Base-by-base conservation (phyloP, 352 stramenopile species). In the Phytophthora foliorum region DNA sequence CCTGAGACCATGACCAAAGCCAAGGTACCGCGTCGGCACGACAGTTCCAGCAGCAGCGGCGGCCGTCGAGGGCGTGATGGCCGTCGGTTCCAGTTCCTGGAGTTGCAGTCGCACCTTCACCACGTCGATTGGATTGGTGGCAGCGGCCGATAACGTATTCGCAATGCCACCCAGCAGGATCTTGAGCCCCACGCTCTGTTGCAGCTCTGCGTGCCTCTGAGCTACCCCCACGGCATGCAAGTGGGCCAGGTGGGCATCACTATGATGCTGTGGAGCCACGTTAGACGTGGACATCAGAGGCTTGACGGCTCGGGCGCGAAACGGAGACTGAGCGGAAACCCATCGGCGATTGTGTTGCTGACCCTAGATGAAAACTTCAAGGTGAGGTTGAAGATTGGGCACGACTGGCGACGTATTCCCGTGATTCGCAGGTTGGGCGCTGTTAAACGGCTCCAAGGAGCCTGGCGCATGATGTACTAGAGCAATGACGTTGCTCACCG, bases 81-180 rank as follows among this genome's bases (percentile, higher is more conserved):
- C 29, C 27, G 61, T 56, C 13, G 72, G 54, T 36, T 78, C 71
- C 17, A 86, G 71, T 21, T 65, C 80, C 61, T 90, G 78, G 52
- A 92, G 77, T 67, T 92, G 83, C 52, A 90, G 67, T 17, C 83
- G 80, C 51, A 91, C 76, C 51, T 93, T 93, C 53, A 90, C 67
- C 13, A 89, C 80, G 56, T 93, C 85, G 54, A 92, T 76, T 10
- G 85, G 85, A 59, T 93, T 82, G 39, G 80, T 90, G 51, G 82
- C 62, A 36, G 65, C 63, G 6, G 74, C 79, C 22, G 77, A 79
- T 51, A 84, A 80, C 45, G 79, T 84, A 67, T 92, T 92, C 58
- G 84, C 77, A 60, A 86, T 76, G 50, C 84, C 81, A 17, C 81
- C 84, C 34, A 92, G 64, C 25, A 86, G 44, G 53, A 92, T 86